Evolutionary conservation across 805 yeast genomes (phyloP).

Genomic region (Clavispora carvajalis): DNA sequence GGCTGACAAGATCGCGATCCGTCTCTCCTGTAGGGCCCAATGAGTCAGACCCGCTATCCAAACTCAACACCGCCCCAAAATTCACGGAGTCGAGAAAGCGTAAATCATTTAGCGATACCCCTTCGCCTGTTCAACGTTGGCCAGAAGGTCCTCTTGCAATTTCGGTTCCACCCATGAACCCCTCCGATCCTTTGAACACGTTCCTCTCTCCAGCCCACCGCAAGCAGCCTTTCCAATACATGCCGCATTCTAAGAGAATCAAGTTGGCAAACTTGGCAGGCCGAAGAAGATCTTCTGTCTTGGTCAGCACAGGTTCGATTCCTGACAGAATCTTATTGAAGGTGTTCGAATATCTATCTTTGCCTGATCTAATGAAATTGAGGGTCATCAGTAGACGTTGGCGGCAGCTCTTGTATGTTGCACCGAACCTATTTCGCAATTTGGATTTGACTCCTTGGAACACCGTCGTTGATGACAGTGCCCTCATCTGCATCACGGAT

Average conservation of each 20-base stretch:
- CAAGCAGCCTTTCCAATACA: conserved; percentile 42
- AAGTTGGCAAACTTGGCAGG: conserved; percentile 42
- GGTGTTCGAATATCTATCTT: conserved; percentile 47
- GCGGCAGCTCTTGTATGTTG: conserved; percentile 58
- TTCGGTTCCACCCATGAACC: conserved; percentile 37
- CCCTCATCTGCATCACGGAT: conserved; percentile 53
- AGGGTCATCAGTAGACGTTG: conserved; percentile 59
- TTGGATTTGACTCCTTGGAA: conserved; percentile 62
- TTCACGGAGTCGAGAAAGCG: conserved; percentile 9
- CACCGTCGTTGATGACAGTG: conserved; percentile 53
- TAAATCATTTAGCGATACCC: conserved; percentile 5
- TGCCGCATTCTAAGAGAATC: conserved; percentile 50
- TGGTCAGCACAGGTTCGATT: conserved; percentile 49
- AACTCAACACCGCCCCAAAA: background rate
- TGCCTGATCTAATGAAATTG: conserved; percentile 58
- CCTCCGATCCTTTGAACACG: conserved; percentile 26
- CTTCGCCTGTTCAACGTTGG: conserved; percentile 5
- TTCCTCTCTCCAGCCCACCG: conserved; percentile 21
- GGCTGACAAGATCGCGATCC: conserved; percentile 6
- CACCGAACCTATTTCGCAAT: conserved; percentile 45
- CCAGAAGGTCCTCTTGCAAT: conserved; percentile 15
- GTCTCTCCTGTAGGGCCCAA: conserved; percentile 14
- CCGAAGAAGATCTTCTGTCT: conserved; percentile 50
- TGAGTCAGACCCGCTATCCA: conserved; percentile 6
- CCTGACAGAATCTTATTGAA: conserved; percentile 55